phyloP scores from a whole-genome alignment of 768 basidiomycete genomes.

The Hericium alpestre region DNA sequence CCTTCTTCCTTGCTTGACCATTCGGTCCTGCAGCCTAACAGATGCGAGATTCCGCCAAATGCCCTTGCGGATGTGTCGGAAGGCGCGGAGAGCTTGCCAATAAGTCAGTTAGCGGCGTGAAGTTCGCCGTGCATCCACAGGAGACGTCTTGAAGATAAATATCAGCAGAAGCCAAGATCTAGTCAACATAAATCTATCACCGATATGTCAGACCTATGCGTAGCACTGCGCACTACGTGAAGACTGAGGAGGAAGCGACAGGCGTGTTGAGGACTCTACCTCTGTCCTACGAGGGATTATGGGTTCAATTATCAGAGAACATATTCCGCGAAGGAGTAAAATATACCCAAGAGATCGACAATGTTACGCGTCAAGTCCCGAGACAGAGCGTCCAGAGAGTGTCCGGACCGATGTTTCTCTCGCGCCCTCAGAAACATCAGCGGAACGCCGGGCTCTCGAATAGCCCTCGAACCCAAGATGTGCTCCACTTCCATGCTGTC shows the following conservation, averaged over 20 bases:
- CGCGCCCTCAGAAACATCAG: slow-evolving; percentile 38
- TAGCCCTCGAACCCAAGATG: slow-evolving; percentile 38
- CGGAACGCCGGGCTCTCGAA: slow-evolving; percentile 28
- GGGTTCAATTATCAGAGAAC: no score
- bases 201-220: no score
- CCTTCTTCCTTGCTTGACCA: background rate
- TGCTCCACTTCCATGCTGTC: slow-evolving; percentile 44
- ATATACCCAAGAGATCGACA: slow-evolving; percentile 46
- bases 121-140: slow-evolving; percentile 13
- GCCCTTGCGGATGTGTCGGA: slow-evolving; percentile 16
- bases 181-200: no score
- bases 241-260: no score
- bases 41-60: slow-evolving; percentile 13
- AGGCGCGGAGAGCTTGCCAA: slow-evolving; percentile 11
- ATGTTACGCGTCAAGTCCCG: slow-evolving; percentile 19
- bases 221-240: no score
- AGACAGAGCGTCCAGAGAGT: slow-evolving; percentile 34
- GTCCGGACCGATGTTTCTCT: slow-evolving; percentile 30
- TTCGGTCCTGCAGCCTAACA: slow-evolving; percentile 12
- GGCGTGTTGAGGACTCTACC: no score
- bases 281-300: no score
- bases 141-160: background rate
- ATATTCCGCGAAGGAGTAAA: background rate
- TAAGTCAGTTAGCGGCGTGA: slow-evolving; percentile 17
- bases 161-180: background rate